Evolutionary conservation across 2,329 filamentous ascomycete species (phyloP).

Genomic region (Cladosporium sp.): DNA sequence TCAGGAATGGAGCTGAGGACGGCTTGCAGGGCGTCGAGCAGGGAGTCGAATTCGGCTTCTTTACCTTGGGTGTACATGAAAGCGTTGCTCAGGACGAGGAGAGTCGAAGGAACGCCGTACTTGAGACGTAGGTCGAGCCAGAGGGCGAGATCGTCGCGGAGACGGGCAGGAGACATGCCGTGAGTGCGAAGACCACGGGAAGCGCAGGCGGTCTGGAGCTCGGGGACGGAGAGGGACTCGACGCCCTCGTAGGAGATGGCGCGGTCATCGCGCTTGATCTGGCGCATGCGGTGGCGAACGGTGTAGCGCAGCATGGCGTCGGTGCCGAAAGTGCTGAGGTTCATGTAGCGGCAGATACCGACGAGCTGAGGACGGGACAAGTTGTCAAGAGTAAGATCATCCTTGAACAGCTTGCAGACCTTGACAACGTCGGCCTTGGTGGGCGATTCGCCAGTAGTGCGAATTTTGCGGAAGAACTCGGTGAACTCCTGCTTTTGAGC

Average conservation of each 20-base stretch:
- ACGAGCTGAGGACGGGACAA: conserved; percentile 92
- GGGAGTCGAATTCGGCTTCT: conserved; percentile 77
- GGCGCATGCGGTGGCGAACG: conserved; percentile 94
- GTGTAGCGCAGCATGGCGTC: conserved; percentile 98
- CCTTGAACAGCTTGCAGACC: conserved; percentile 98
- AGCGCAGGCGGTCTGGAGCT: conserved; percentile 89
- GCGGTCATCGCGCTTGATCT: conserved; percentile 97
- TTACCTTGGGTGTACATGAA: conserved; percentile 94
- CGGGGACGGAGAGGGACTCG: conserved; percentile 86
- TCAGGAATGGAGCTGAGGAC: conserved; percentile 95
- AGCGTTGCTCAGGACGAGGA: conserved; percentile 93
- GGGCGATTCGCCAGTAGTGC: conserved; percentile 86
- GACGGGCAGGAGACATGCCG: conserved; percentile 81
- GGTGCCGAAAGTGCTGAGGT: conserved; percentile 93
- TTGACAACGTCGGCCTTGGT: conserved; percentile 92
- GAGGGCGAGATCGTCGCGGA: conserved; percentile 86
- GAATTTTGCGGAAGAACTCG: conserved; percentile 94
- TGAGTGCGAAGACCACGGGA: conserved; percentile 91
- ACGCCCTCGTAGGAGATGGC: conserved; percentile 94
- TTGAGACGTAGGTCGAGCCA: conserved; percentile 94
- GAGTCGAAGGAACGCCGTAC: conserved; percentile 92
- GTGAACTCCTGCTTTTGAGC: conserved; percentile 92
- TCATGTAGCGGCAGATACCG: conserved; percentile 98
- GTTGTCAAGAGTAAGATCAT: conserved; percentile 96
- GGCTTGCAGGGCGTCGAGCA: conserved; percentile 89